Percentiles rank a stretch among this genome's conserved stretches.
These are phyloP conservation scores for Citrus hindsii DNA, from an alignment of 345 rosid genomes.

Conservation along the genomic window DNA sequence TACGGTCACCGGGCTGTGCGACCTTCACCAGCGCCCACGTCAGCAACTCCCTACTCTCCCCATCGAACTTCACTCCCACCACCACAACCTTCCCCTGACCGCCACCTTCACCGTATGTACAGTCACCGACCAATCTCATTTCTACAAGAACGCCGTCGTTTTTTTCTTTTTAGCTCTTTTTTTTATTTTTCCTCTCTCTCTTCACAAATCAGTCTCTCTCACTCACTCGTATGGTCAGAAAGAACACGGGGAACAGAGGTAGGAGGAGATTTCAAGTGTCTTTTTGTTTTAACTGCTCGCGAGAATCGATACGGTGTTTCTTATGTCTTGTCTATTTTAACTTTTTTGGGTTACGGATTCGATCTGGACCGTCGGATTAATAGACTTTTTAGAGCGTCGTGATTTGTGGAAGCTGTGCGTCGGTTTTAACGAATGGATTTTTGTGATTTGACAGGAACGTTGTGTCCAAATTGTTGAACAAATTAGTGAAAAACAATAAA, in stretches of 20 bases:
- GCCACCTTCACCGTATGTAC: conserved; percentile 19
- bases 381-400: neutral
- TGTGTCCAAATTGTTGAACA: neutral
- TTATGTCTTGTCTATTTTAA: too few species aligned
- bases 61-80: conserved; percentile 80
- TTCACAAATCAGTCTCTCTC: neutral
- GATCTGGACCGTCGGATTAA: neutral
- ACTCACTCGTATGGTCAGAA: neutral
- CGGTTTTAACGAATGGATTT: neutral
- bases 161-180: neutral
- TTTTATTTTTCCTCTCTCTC: neutral
- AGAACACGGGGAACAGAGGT: neutral
- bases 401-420: neutral
- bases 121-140: conserved; percentile 38
- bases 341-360: neutral
- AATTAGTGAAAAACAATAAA: too few species aligned
- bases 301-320: neutral
- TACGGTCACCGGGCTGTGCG: conserved; percentile 73
- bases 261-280: neutral
- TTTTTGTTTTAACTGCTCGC: neutral
- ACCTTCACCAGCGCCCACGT: conserved; percentile 88
- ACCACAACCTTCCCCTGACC: conserved; percentile 40
- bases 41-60: conserved; percentile 65
- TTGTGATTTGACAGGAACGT: neutral
- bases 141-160: conserved; percentile 8